Conservation (phyloP, 2,329 filamentous ascomycete species). For the Aureobasidium subglaciale region DNA sequence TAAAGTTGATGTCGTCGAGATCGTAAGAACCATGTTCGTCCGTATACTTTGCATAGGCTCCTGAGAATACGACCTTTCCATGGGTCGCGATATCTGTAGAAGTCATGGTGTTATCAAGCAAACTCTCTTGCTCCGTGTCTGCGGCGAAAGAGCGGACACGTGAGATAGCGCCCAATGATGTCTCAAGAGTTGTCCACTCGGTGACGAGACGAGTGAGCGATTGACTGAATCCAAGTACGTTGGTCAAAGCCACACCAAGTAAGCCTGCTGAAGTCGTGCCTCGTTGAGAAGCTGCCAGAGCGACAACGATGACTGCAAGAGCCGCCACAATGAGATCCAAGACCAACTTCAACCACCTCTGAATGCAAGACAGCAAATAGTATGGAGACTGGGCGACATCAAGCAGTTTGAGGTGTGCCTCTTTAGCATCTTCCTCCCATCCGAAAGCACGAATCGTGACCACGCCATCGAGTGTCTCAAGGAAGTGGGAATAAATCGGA, state of each 20-base stretch:
- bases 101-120: no score
- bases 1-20: conserved; percentile 39
- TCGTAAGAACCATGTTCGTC: conserved; percentile 21
- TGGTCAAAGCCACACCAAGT: conserved; percentile 45
- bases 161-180: conserved; percentile 47
- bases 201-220: conserved; percentile 43
- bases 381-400: conserved; percentile 38
- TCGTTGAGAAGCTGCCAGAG: conserved; percentile 37
- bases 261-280: conserved; percentile 35
- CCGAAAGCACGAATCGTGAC: conserved; percentile 46
- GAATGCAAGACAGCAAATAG: conserved; percentile 40
- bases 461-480: conserved; percentile 44
- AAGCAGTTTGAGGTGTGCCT: conserved; percentile 25
- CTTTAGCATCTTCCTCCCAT: conserved; percentile 44
- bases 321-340: conserved; percentile 35
- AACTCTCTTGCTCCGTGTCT: background rate
- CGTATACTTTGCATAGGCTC: background rate
- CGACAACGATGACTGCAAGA: conserved; percentile 25
- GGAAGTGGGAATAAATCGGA: conserved; percentile 46
- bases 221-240: conserved; percentile 46
- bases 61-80: background rate
- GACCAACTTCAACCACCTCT: conserved; percentile 38
- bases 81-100: background rate
- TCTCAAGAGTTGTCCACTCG: conserved; percentile 51
- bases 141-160: conserved; percentile 26